These are phyloP conservation scores for Endoconidiophora polonica DNA, from an alignment of 2,329 filamentous ascomycete species.

Conservation along the genomic window DNA sequence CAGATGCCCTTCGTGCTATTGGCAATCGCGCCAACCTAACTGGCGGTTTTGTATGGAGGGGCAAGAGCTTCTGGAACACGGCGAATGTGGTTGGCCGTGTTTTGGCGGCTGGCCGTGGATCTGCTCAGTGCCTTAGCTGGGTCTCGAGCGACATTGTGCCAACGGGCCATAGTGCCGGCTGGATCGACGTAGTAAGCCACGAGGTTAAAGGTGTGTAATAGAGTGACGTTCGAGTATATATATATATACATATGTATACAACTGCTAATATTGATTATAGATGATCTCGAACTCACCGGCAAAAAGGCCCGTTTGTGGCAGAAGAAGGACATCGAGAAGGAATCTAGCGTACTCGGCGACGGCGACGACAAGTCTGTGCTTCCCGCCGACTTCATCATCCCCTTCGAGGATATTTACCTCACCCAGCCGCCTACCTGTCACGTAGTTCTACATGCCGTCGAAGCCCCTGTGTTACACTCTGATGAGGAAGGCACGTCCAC, in stretches of 20 bases:
- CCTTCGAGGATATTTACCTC: constrained; percentile 36
- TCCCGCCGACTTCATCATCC: constrained; percentile 46
- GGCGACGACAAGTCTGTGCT: constrained; percentile 36
- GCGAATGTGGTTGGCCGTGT: constrained; percentile 48
- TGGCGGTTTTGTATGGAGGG: constrained; percentile 45
- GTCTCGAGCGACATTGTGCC: constrained; percentile 44
- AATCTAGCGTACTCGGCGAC: constrained; percentile 43
- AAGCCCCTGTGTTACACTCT: constrained; percentile 23
- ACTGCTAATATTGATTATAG: constrained; percentile 18
- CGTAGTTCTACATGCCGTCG: constrained; percentile 33
- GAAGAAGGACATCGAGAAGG: constrained; percentile 40
- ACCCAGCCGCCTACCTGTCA: constrained; percentile 30
- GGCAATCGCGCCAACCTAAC: constrained; percentile 46
- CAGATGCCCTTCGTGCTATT: constrained; percentile 38
- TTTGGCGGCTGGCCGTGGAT: constrained; percentile 43
- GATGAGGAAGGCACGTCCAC: neutral
- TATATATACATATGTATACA: neutral
- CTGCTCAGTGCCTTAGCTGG: constrained; percentile 53
- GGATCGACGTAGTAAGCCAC: constrained; percentile 41
- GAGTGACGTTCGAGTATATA: neutral
- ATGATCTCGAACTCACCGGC: constrained; percentile 31
- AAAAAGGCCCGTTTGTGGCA: constrained; percentile 45
- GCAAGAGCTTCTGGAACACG: constrained; percentile 54
- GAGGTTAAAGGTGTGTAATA: constrained; percentile 31
- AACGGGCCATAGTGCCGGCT: constrained; percentile 33